A percentile compares a stretch with the other conserved stretches of the same genome.
These are phyloP conservation scores for Chlamydomonas eustigma DNA, from an alignment of 139 green algal genomes.

Conservation along the genomic window DNA sequence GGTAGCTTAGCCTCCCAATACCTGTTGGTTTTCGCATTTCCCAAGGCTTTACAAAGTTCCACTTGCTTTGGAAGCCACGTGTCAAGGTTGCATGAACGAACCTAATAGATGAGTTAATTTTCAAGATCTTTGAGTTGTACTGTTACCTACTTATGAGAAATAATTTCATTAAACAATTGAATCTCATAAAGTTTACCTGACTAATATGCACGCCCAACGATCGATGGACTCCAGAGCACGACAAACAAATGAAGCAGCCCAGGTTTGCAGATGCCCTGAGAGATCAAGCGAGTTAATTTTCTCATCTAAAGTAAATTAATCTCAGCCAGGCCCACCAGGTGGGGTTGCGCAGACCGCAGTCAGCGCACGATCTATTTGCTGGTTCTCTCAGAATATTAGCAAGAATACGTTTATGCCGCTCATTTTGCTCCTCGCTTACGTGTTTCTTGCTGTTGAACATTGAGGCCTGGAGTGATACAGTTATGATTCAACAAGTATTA, in stretches of 20 bases:
- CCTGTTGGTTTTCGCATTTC: conserved; percentile 69
- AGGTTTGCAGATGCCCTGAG: conserved; percentile 61
- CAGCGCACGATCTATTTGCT: conserved; percentile 73
- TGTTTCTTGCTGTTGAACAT: conserved; percentile 60
- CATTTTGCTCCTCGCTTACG: conserved; percentile 71
- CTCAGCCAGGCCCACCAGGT: conserved; percentile 41
- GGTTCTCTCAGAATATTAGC: conserved; percentile 64
- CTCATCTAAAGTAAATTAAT: not conserved
- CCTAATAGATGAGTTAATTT: conserved; percentile 64
- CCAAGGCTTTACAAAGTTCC: conserved; percentile 78
- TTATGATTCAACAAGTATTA: not conserved
- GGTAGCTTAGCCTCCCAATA: conserved; percentile 86
- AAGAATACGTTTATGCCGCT: conserved; percentile 71
- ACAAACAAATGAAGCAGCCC: conserved; percentile 87
- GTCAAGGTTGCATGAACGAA: conserved; percentile 79
- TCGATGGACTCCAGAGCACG: conserved; percentile 84
- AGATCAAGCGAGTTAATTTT: not conserved
- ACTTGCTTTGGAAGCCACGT: conserved; percentile 91
- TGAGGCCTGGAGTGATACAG: not conserved
- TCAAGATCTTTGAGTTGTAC: too few relatives aligned
- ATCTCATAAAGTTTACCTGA: conserved; percentile 61
- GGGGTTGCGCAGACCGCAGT: conserved; percentile 75
- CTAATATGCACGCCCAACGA: conserved; percentile 85
- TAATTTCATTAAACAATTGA: not conserved
- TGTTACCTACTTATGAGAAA: too few relatives aligned